Conservation (phyloP, 139 green algal species). For the Chlamydomonas sphaeroides region DNA sequence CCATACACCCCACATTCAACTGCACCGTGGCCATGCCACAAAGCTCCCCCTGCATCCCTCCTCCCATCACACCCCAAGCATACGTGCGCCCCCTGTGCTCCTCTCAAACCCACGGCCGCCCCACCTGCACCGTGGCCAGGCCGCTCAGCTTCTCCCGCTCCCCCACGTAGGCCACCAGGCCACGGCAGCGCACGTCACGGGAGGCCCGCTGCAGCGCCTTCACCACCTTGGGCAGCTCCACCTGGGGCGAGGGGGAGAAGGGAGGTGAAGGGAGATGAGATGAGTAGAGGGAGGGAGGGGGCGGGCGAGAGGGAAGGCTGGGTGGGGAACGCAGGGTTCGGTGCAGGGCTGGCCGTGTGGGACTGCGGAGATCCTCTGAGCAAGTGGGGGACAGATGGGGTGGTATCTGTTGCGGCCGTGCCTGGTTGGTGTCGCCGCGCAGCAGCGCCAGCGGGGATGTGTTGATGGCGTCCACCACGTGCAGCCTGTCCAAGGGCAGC, state of each 20-base stretch:
- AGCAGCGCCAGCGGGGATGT: conserved; percentile 37
- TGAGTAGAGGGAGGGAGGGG: not conserved
- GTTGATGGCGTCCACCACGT: conserved; percentile 53
- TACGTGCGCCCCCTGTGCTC: no score
- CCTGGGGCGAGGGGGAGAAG: conserved; percentile 10
- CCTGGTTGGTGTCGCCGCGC: conserved; percentile 21
- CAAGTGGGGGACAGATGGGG: no score
- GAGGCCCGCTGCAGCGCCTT: conserved; percentile 58
- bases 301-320: not conserved
- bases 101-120: no score
- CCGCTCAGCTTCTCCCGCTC: conserved; percentile 51
- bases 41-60: conserved; percentile 50
- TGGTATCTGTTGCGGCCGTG: not conserved
- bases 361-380: no score
- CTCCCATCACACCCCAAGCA: no score
- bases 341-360: no score
- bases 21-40: conserved; percentile 63
- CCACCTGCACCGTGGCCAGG: conserved; percentile 64
- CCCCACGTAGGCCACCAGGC: conserved; percentile 58
- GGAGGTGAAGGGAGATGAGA: no score
- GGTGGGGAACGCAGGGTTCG: no score
- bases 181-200: conserved; percentile 53
- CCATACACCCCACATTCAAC: no score
- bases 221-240: conserved; percentile 61
- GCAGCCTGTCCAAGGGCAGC: conserved; percentile 60